Percentiles rank a stretch among this genome's conserved stretches.
Evolutionary conservation across 805 yeast genomes (phyloP).

Genomic region (Naumovozyma castellii): DNA sequence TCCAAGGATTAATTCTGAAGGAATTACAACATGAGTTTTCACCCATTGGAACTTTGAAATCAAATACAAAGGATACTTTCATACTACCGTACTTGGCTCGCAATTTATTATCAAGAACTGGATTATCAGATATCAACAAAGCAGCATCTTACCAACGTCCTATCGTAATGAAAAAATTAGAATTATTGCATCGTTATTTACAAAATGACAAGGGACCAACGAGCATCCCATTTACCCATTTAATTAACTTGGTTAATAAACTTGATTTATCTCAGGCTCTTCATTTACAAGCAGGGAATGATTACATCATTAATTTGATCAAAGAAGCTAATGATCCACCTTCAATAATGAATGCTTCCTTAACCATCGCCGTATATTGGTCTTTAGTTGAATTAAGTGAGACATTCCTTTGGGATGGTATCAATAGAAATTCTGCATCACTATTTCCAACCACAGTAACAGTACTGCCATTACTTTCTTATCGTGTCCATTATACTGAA

Average conservation of each 20-base stretch:
- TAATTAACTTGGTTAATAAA: constrained; percentile 29
- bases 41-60: constrained; percentile 27
- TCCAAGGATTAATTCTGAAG: constrained; percentile 8
- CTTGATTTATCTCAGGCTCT: constrained; percentile 26
- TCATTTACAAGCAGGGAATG: neutral
- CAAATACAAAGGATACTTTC: constrained; percentile 19
- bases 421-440: constrained; percentile 25
- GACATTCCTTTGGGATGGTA: constrained; percentile 36
- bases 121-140: constrained; percentile 32
- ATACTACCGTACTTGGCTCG: constrained; percentile 30
- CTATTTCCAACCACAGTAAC: constrained; percentile 37
- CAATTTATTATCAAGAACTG: constrained; percentile 24
- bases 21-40: constrained; percentile 19
- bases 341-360: constrained; percentile 14
- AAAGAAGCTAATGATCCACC: neutral
- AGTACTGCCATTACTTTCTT: constrained; percentile 34
- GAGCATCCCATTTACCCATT: constrained; percentile 32
- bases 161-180: constrained; percentile 34
- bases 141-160: constrained; percentile 35
- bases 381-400: constrained; percentile 39
- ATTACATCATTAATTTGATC: constrained; percentile 3
- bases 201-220: constrained; percentile 35
- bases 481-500: constrained; percentile 28
- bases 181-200: constrained; percentile 37
- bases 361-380: constrained; percentile 39